Evolutionary conservation across 768 basidiomycete genomes (phyloP).

Genomic region (Daedaleopsis sinensis): DNA sequence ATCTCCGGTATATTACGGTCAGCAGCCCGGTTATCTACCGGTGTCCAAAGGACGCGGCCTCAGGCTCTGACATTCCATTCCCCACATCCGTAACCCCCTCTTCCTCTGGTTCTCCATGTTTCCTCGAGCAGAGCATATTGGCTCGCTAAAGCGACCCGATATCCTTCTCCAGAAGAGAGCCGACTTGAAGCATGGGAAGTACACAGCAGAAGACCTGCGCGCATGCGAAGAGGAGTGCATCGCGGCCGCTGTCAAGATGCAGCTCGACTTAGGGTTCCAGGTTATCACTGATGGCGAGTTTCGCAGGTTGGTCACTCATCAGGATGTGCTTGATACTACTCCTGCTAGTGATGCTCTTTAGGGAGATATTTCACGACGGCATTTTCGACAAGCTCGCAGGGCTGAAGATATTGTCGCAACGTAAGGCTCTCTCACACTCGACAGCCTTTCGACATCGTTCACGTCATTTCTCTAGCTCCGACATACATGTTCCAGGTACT

Average conservation of each 20-base stretch:
- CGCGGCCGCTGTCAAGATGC: slow-evolving; percentile 51
- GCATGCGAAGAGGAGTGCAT: slow-evolving; percentile 56
- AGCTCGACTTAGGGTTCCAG: slow-evolving; percentile 55
- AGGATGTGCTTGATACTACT: neutral
- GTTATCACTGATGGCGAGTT: slow-evolving; percentile 66
- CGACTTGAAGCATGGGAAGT: slow-evolving; percentile 43
- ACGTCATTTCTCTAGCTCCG: slow-evolving; percentile 4
- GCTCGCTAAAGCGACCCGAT: slow-evolving; percentile 58
- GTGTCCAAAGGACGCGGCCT: neutral
- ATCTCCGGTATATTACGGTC: neutral
- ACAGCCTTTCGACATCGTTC: neutral
- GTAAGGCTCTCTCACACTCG: slow-evolving; percentile 16
- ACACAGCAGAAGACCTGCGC: slow-evolving; percentile 44
- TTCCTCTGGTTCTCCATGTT: neutral
- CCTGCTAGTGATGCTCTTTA: slow-evolving; percentile 20
- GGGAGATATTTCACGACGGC: slow-evolving; percentile 62
- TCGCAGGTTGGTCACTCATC: slow-evolving; percentile 24
- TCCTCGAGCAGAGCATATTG: slow-evolving; percentile 56
- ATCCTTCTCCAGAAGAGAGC: slow-evolving; percentile 48
- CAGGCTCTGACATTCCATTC: neutral
- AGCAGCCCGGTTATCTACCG: neutral
- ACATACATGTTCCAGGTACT: slow-evolving; percentile 42
- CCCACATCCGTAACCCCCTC: neutral
- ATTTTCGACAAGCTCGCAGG: slow-evolving; percentile 66
- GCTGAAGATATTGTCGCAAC: slow-evolving; percentile 50